Percentiles rank a stretch among this genome's conserved stretches.
phyloP scores from a whole-genome alignment of 2,329 filamentous ascomycete species.

The Fusarium luffae region DNA sequence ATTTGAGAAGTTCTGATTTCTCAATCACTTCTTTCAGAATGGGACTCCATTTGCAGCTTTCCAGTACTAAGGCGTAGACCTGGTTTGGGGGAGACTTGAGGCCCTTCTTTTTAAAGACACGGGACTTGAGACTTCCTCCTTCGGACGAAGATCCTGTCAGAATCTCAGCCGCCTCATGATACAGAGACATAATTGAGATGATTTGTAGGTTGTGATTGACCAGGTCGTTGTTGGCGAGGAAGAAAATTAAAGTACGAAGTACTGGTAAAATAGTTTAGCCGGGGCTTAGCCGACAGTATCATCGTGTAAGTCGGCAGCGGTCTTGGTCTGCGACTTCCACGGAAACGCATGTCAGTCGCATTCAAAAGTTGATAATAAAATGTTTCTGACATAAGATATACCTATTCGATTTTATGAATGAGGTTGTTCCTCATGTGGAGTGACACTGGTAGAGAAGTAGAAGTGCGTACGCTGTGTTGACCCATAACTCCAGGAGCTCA shows the following conservation, averaged over 20 bases:
- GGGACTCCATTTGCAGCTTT: conserved; percentile 90
- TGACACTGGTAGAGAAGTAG: background rate
- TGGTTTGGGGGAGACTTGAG: conserved; percentile 83
- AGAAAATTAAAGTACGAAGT: conserved; percentile 32
- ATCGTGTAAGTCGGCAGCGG: conserved; percentile 18
- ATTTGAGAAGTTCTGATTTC: conserved; percentile 76
- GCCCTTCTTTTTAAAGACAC: conserved; percentile 79
- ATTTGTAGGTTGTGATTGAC: background rate
- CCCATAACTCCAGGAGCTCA: background rate
- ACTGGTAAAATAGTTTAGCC: conserved; percentile 18
- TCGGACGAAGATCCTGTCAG: conserved; percentile 64
- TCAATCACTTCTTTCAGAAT: conserved; percentile 93
- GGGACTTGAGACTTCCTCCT: conserved; percentile 87
- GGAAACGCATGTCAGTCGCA: background rate
- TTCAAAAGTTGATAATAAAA: background rate
- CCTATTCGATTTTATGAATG: background rate
- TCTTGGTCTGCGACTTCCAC: background rate
- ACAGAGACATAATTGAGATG: conserved; percentile 79
- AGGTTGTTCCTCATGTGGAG: background rate
- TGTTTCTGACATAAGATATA: background rate
- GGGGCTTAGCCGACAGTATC: conserved; percentile 26
- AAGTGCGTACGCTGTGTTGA: background rate
- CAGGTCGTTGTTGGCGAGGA: conserved; percentile 3
- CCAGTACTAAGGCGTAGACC: conserved; percentile 86
- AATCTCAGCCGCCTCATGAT: conserved; percentile 87